Evolutionary conservation across 2,329 filamentous ascomycete genomes (phyloP).

Genomic region (Aspergillus aculeatinus): DNA sequence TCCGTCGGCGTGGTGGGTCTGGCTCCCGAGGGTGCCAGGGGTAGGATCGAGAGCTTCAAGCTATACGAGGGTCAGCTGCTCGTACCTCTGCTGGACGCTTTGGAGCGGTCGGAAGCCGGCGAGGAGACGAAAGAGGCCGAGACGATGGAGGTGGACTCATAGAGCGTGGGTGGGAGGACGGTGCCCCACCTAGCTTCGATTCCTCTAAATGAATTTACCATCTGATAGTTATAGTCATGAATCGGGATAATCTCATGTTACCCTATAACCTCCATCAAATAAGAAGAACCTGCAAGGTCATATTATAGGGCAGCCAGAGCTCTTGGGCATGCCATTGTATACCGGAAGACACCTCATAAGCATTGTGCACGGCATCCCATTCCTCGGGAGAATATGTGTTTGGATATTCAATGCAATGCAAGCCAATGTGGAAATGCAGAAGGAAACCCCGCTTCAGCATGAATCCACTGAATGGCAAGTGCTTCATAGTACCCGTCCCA

Average conservation of each 20-base stretch:
- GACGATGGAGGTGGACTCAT: constrained; percentile 59
- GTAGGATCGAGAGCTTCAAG: constrained; percentile 74
- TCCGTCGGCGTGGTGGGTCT: constrained; percentile 81
- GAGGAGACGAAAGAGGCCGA: constrained; percentile 40
- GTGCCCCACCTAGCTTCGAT: not conserved
- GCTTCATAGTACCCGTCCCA: too few relatives aligned
- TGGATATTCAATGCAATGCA: not conserved
- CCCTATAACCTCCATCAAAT: constrained; percentile 47
- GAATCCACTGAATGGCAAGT: not conserved
- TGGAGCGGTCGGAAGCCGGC: constrained; percentile 49
- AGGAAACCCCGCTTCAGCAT: not conserved
- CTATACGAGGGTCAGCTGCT: constrained; percentile 88
- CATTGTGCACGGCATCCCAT: too few relatives aligned
- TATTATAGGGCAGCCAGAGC: not conserved
- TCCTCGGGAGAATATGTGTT: not conserved
- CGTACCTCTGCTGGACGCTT: constrained; percentile 77
- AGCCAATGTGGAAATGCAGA: not conserved
- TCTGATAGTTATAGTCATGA: constrained; percentile 12
- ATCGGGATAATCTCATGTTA: constrained; percentile 11
- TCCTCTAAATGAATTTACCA: not conserved
- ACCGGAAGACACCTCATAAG: too few relatives aligned
- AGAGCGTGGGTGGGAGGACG: constrained; percentile 23
- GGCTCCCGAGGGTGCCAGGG: constrained; percentile 53
- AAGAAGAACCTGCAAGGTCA: constrained; percentile 17
- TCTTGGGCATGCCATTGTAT: not conserved